Evolutionary conservation across 2,329 filamentous ascomycete genomes (phyloP), one percentile per base, ranked within the genome.

Genomic region (Monosporascus sp.): DNA sequence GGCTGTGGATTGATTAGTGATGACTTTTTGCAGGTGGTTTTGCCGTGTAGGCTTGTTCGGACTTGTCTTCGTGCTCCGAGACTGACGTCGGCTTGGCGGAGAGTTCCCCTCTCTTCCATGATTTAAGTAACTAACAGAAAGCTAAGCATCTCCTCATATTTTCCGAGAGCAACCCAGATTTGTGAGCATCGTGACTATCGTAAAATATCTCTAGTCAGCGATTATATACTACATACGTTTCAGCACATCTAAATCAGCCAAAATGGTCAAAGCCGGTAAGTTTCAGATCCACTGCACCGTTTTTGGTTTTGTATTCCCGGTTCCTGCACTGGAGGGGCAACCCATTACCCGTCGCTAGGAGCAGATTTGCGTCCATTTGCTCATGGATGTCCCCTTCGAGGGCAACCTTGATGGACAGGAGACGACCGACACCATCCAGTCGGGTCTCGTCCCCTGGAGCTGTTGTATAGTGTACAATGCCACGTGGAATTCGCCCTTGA

Each of bases 261-360:
- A 86, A 86, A 97, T 97, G 92, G 92, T 97, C 82, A 97, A 96
- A 85, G 92, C 93, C 52, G 67, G 67, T 69, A 61, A 60, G 66
- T 64, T 47, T 48, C 54, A 56, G 17, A 41, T n/a, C 53, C 51
- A 49, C 53, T 58, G 51, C 61, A 53, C 60, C 59, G 60, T 58
- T 58, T 62, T 53, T 41, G 59, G 48, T 51, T 43, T 48, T 48
- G 57, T 56, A 52, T 56, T 56, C 51, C 61, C 61, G 57, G 62
- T 64, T 61, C 61, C 58, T 51, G 48, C 55, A 58, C 58, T 54
- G 65, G 64, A 56, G 61, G 59, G 57, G 58, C 53, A 70, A 59
- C 60, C 60, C 43, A 14, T 6, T 46, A 17, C 20, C 17, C 14
- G 22, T 26, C 26, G 22, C 43, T 46, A 63, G 71, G 79, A 76